phyloP scores from a whole-genome alignment of 768 basidiomycete genomes.

The Dacryopinax primogenitus region DNA sequence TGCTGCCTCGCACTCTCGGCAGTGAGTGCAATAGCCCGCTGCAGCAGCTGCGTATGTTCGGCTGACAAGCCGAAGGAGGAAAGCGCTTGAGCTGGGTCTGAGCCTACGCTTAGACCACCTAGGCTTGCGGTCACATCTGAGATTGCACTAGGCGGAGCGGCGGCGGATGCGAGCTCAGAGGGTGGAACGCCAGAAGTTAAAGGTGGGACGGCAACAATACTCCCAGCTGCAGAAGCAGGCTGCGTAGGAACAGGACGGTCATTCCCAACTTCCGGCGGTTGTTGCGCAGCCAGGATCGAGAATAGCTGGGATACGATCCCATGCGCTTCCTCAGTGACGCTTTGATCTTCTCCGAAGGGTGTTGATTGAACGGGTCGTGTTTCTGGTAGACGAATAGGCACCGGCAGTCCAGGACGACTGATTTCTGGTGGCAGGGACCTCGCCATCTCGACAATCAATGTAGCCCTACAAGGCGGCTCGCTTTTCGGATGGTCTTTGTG shows the following conservation, averaged over 20 bases:
- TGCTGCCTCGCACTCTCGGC: constrained; percentile 14
- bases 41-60: constrained; percentile 14
- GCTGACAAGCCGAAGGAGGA: constrained; percentile 11
- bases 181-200: no score
- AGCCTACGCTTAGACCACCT: no score
- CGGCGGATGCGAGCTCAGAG: no score
- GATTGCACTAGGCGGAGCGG: no score
- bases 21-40: constrained; percentile 13
- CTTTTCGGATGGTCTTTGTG: constrained; percentile 44
- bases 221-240: background rate
- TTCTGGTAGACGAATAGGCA: no score
- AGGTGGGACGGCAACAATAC: background rate
- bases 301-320: background rate
- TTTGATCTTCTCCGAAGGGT: background rate
- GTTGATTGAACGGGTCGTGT: no score
- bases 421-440: background rate
- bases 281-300: constrained; percentile 3
- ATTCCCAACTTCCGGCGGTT: constrained; percentile 11
- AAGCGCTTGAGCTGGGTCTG: background rate
- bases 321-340: background rate
- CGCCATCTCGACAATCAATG: background rate
- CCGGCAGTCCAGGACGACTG: background rate
- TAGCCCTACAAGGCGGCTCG: constrained; percentile 19
- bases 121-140: no score
- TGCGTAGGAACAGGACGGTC: constrained; percentile 10